Conservation (phyloP, 139 green algal genomes). For the Chlorella sp. region DNA sequence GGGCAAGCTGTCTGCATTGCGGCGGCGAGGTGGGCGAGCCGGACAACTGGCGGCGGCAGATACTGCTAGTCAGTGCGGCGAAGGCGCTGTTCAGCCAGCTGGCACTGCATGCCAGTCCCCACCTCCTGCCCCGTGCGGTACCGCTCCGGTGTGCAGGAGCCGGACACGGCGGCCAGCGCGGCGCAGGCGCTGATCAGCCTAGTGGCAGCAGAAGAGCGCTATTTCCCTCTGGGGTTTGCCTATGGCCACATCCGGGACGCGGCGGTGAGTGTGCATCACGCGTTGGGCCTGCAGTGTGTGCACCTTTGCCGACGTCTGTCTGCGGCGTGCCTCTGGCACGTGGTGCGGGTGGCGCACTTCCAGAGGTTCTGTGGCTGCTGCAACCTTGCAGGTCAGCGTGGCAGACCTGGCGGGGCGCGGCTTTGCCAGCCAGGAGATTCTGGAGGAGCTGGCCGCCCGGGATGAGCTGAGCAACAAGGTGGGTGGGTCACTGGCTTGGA, state of each 20-base stretch:
- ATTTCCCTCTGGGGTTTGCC: conserved; percentile 58
- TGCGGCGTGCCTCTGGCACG: no score
- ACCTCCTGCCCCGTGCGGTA: neutral
- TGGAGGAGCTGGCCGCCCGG: conserved; percentile 59
- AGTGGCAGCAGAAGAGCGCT: conserved; percentile 30
- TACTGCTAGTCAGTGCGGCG: no score
- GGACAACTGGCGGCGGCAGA: no score
- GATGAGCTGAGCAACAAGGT: conserved; percentile 42
- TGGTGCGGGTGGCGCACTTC: no score
- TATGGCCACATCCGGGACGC: conserved; percentile 52
- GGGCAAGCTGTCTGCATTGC: no score
- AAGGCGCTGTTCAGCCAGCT: neutral
- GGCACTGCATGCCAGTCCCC: neutral
- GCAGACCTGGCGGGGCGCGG: conserved; percentile 44
- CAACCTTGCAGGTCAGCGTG: conserved; percentile 28
- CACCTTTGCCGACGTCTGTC: no score
- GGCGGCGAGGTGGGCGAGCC: no score
- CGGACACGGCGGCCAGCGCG: conserved; percentile 46
- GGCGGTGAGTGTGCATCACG: neutral
- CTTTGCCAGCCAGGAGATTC: conserved; percentile 60
- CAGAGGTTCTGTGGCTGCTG: no score
- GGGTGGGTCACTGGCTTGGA: no score
- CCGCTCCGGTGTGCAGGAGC: conserved; percentile 41
- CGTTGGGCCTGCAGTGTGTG: no score
- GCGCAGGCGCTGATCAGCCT: conserved; percentile 53